phyloP scores from a whole-genome alignment of 2,329 filamentous ascomycete genomes.

The Penicillium sp. region DNA sequence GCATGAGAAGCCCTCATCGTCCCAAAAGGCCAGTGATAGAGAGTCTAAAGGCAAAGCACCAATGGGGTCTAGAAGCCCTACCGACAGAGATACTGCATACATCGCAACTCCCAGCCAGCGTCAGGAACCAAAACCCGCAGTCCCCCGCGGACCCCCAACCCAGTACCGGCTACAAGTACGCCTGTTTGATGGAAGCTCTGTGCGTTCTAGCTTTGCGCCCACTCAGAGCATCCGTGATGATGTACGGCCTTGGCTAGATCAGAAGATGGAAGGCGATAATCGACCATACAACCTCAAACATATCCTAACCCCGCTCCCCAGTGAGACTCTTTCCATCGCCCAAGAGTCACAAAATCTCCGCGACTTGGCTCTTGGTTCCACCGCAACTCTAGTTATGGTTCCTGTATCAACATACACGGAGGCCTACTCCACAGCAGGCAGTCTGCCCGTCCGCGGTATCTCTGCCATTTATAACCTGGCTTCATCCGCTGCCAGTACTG shows the following conservation, averaged over 20 bases:
- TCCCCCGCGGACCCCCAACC: conserved; percentile 24
- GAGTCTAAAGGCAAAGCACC: conserved; percentile 41
- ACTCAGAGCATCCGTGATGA: conserved; percentile 61
- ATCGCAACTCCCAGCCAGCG: conserved; percentile 8
- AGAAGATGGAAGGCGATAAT: conserved; percentile 55
- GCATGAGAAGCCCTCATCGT: conserved; percentile 61
- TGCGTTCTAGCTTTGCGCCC: conserved; percentile 70
- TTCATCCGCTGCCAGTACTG: conserved; percentile 44
- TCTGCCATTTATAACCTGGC: conserved; percentile 44
- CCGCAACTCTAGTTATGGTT: conserved; percentile 77
- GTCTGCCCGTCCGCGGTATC: conserved; percentile 43
- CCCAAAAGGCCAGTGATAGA: conserved; percentile 62
- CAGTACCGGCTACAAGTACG: conserved; percentile 71
- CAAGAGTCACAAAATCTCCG: conserved; percentile 70
- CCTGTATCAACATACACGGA: conserved; percentile 63
- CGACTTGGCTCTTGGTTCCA: conserved; percentile 72
- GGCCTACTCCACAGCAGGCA: conserved; percentile 52
- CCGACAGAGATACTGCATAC: conserved; percentile 1
- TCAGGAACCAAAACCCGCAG: conserved; percentile 16
- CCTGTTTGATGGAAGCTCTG: conserved; percentile 77
- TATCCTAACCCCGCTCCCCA: conserved; percentile 75
- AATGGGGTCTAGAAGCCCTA: conserved; percentile 14
- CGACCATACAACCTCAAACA: conserved; percentile 80
- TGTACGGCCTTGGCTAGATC: conserved; percentile 76
- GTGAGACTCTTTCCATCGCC: conserved; percentile 67